Evolutionary conservation across 805 yeast species (phyloP), one percentile per base, ranked within the genome.

Genomic region (Metschnikowia dekortorum): DNA sequence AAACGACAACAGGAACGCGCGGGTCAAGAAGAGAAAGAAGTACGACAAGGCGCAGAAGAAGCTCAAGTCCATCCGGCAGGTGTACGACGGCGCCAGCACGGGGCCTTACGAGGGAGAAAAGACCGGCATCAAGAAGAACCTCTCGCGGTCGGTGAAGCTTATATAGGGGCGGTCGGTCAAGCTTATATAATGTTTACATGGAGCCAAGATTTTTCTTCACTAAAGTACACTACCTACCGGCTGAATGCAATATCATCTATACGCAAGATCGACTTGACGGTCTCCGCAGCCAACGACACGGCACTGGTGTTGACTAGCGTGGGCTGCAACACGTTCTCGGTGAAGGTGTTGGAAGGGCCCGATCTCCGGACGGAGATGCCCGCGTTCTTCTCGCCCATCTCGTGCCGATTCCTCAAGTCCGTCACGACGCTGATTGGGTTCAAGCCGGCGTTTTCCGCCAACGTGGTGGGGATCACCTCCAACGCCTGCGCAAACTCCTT

Each of bases 11-110:
- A 82, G 97, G 71, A 94, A 94, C 68, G 82, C 98, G 39, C 85
- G 99, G 73, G 98, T 94, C 62, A 94, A 94, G 80, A 94, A 92
- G 95, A 87, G 99, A 79, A 88, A 84, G 83, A 89, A 89, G 82
- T 94, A 87, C 75, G 98, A 89, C 56, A 79, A 81, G 67, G 99
- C 99, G 30, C 84, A 89, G 75, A 92, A 89, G 89, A 89, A 89
- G 69, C 85, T 94, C 69, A 84, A 84, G 64, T 87, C 96, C 48
- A 86, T 88, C 56, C 85, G 96, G 68, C 89, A 88, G 48, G 97
- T 90, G n/a, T 90, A 85, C 76, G 79, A 84, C 59, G 88, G 81
- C 46, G 75, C 81, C 54, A 87, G 89, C 56, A 61, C 56, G 44
- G 77, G 78, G 30, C 84, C 96, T 2, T 94, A 94, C 68, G 85